Evolutionary conservation across 345 rosid species (phyloP).

Genomic region (Lepidium sativum): DNA sequence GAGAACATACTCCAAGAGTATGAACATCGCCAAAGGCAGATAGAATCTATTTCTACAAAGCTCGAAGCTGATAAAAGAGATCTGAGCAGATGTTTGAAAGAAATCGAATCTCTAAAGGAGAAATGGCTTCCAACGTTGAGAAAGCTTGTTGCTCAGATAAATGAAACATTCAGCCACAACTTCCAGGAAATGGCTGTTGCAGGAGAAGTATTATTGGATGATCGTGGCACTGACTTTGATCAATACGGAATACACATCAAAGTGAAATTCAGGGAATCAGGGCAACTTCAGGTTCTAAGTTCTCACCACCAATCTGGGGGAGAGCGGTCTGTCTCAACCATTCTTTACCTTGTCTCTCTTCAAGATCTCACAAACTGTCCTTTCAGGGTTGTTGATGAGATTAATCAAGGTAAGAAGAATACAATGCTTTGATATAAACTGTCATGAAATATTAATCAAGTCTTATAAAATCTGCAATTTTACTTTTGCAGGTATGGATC

Average conservation of each 20-base stretch:
- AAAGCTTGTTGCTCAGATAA: constrained; percentile 68
- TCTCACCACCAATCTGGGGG: constrained; percentile 99
- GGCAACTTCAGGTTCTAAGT: constrained; percentile 83
- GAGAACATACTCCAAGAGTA: constrained; percentile 76
- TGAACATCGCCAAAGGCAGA: constrained; percentile 66
- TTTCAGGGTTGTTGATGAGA: constrained; percentile 95
- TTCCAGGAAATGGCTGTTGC: constrained; percentile 98
- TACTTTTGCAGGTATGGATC: constrained; percentile 76
- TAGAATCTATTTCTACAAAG: constrained; percentile 37
- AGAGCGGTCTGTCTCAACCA: constrained; percentile 93
- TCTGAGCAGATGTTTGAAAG: constrained; percentile 42
- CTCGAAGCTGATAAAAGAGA: constrained; percentile 61
- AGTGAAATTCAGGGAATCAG: constrained; percentile 92
- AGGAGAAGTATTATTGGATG: constrained; percentile 88
- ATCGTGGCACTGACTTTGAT: constrained; percentile 74
- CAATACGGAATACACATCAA: constrained; percentile 77
- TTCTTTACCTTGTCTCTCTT: constrained; percentile 93
- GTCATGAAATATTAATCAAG: background rate
- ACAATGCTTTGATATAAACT: background rate
- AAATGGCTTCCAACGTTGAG: constrained; percentile 89
- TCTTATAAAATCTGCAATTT: background rate
- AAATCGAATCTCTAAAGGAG: constrained; percentile 64
- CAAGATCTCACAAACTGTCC: constrained; percentile 97
- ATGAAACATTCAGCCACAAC: constrained; percentile 80
- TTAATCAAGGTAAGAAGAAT: constrained; percentile 64